These are phyloP conservation scores for Fragilaria crotonensis DNA, from an alignment of 108 stramenopile species.

Conservation along the genomic window DNA sequence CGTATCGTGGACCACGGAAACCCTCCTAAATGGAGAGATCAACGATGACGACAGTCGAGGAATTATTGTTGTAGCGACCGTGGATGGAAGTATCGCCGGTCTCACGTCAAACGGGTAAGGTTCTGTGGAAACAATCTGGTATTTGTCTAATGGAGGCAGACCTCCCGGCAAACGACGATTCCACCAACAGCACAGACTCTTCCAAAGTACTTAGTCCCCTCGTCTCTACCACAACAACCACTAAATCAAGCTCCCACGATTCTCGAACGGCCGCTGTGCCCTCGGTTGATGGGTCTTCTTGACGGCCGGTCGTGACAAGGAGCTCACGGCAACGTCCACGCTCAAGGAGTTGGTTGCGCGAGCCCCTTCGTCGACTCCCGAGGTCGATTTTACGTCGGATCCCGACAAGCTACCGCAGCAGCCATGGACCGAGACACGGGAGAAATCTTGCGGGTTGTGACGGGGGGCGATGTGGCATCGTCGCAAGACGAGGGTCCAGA, in stretches of 20 bases:
- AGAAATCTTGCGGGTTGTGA: constrained; percentile 58
- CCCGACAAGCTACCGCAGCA: constrained; percentile 49
- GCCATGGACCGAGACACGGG: constrained; percentile 67
- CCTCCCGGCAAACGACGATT: not conserved
- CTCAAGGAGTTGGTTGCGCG: constrained; percentile 63
- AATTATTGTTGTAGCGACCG: constrained; percentile 56
- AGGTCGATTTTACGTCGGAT: constrained; percentile 67
- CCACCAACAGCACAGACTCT: constrained; percentile 3
- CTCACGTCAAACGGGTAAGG: constrained; percentile 46
- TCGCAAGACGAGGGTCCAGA: not conserved
- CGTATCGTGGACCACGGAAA: constrained; percentile 2
- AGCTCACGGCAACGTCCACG: constrained; percentile 42
- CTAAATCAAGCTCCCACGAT: constrained; percentile 11
- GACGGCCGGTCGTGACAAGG: constrained; percentile 37
- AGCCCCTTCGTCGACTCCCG: constrained; percentile 76
- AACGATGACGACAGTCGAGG: constrained; percentile 1
- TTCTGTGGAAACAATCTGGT: constrained; percentile 58
- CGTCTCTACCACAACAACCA: constrained; percentile 65
- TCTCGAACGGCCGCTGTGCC: constrained; percentile 53
- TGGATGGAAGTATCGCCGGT: constrained; percentile 77
- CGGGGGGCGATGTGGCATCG: too few relatives aligned
- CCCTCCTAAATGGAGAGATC: not conserved
- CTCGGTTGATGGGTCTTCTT: constrained; percentile 68
- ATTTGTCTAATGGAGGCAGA: too few relatives aligned
- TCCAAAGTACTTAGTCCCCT: constrained; percentile 26